phyloP scores from a whole-genome alignment of 1,284 basidiomycete species.

The Megacollybia platyphylla region DNA sequence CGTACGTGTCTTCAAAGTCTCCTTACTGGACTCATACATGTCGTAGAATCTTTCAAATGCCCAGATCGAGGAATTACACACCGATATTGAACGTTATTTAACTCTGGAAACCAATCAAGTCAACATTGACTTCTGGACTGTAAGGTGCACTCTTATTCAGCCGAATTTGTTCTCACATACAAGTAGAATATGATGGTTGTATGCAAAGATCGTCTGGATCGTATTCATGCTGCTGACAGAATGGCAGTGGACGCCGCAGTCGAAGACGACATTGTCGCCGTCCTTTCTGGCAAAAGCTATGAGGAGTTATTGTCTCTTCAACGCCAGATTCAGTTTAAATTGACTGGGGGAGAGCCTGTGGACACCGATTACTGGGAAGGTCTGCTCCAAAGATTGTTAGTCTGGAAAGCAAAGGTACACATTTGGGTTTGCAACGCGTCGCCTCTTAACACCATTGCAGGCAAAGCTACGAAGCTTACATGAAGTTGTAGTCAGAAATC shows the following conservation, averaged over 20 bases:
- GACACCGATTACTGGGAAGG: slow-evolving; percentile 98
- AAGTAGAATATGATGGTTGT: slow-evolving; percentile 90
- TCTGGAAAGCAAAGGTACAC: slow-evolving; percentile 92
- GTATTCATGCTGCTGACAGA: slow-evolving; percentile 46
- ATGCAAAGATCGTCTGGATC: slow-evolving; percentile 85
- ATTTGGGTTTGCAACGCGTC: slow-evolving; percentile 1
- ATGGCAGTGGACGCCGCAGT: slow-evolving; percentile 55
- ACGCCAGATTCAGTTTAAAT: slow-evolving; percentile 77
- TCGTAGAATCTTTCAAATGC: slow-evolving; percentile 70
- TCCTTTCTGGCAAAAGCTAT: slow-evolving; percentile 72
- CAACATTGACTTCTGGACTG: slow-evolving; percentile 96
- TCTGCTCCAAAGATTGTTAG: slow-evolving; percentile 83
- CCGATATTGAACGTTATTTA: slow-evolving; percentile 90
- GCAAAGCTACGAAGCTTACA: slow-evolving; percentile 87
- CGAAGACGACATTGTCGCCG: slow-evolving; percentile 62
- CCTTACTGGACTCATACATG: slow-evolving; percentile 10
- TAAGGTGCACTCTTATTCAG: slow-evolving; percentile 22
- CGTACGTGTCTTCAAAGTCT: slow-evolving; percentile 30
- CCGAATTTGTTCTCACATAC: not conserved
- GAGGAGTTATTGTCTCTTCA: slow-evolving; percentile 80
- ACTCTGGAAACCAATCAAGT: slow-evolving; percentile 74
- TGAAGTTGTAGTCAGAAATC: slow-evolving; percentile 91
- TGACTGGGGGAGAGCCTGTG: slow-evolving; percentile 85
- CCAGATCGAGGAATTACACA: slow-evolving; percentile 88
- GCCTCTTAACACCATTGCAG: slow-evolving; percentile 21